Base-by-base conservation (phyloP, 257 asterid species). In the Petunia secreta region DNA sequence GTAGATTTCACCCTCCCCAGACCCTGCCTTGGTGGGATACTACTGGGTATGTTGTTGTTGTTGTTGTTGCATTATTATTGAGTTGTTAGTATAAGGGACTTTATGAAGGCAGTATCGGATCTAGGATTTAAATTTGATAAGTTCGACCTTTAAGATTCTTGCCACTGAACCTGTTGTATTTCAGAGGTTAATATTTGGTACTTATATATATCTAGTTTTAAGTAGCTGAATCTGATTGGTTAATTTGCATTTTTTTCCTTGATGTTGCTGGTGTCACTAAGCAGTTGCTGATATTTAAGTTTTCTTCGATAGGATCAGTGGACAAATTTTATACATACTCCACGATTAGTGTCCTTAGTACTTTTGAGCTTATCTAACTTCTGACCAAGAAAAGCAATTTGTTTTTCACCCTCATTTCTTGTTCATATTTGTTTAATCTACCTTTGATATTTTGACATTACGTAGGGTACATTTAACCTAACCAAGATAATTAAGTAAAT, bases 231-330 rank as follows among this genome's bases (percentile, higher is more conserved):
- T 50, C 25, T 50, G 14, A 13, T 50, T 50, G 46, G 46, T 50
- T 73, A 34, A 37, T 73, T 73, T 73, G 37, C 62, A 71, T 71
- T 13, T 52, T 52, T 50, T 5, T 50, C 62, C 11, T 73, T 52
- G 9, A 52, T 52, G 8, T 5, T 52, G 57, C 57, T 52, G 57
- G 57, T 50, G 54, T 50, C 11, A 13, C 54, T 50, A 50, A 50
- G 25, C 10, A 13, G 10, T 0, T 50, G 55, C 55, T 50, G 2
- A 8, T 50, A 50, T 50, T 8, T 3, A 7, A 48, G 52, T 8
- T 8, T 50, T 50, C 14, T 50, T 9, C 55, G 10, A 50, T 50
- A 9, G 55, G 55, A 50, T 50, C 14, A 2, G 14, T 10, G 55
- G 55, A 50, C 55, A 50, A 50, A 50, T 9, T 10, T 50, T 44